These are phyloP conservation scores for Drosera spatulata DNA, from an alignment of 179 eudicot genomes.

Conservation along the genomic window DNA sequence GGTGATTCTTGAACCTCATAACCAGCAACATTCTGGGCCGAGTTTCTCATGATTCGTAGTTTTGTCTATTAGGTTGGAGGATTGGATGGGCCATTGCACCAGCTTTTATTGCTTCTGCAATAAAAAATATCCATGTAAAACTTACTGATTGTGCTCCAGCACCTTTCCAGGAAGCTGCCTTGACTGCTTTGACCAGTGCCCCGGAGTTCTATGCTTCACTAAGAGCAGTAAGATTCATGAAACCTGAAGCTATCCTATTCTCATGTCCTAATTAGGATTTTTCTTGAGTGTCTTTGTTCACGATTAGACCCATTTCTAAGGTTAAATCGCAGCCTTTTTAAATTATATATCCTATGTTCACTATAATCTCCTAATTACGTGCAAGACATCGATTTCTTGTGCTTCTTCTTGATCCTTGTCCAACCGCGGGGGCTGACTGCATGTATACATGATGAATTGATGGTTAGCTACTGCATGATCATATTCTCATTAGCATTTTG, in stretches of 20 bases:
- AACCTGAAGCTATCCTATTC: not conserved
- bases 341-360: too few relatives aligned
- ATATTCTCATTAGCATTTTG: slow-evolving; percentile 7
- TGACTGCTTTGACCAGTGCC: slow-evolving; percentile 67
- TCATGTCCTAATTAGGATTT: not conserved
- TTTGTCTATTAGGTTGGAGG: slow-evolving; percentile 67
- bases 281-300: not conserved
- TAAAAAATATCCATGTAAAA: slow-evolving; percentile 71
- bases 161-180: slow-evolving; percentile 97
- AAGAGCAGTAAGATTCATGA: slow-evolving; percentile 28
- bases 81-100: slow-evolving; percentile 95
- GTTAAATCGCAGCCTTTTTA: too few relatives aligned
- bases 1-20: slow-evolving; percentile 24
- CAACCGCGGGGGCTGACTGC: not conserved
- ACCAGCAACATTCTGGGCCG: not conserved
- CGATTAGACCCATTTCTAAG: too few relatives aligned
- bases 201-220: slow-evolving; percentile 38
- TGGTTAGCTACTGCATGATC: not conserved
- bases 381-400: too few relatives aligned
- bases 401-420: too few relatives aligned
- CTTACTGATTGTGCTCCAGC: slow-evolving; percentile 95
- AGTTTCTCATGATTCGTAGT: not conserved
- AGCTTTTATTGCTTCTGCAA: slow-evolving; percentile 64
- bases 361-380: too few relatives aligned
- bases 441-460: too few relatives aligned